phyloP scores from a whole-genome alignment of 768 basidiomycete species.

The Amyloporia xantha region DNA sequence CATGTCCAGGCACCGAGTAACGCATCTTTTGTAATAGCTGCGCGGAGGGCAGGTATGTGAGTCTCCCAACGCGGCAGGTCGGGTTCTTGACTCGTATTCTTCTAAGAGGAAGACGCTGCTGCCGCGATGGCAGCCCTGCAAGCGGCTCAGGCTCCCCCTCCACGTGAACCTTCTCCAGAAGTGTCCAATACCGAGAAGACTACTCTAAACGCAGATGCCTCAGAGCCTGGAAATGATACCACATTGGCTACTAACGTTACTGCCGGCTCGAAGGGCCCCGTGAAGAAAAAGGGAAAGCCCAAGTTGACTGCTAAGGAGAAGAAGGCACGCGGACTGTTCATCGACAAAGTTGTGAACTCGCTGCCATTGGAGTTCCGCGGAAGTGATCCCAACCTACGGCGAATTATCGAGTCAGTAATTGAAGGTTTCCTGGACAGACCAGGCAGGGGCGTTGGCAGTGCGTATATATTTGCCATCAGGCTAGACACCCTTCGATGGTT shows the following conservation, averaged over 20 bases:
- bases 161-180: slow-evolving; percentile 24
- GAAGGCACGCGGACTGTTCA: slow-evolving; percentile 66
- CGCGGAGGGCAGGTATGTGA: slow-evolving; percentile 50
- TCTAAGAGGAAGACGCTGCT: slow-evolving; percentile 56
- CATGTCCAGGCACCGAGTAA: slow-evolving; percentile 16
- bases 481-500: not conserved
- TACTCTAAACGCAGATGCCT: slow-evolving; percentile 27
- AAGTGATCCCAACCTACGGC: slow-evolving; percentile 74
- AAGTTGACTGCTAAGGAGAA: slow-evolving; percentile 76
- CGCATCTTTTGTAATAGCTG: slow-evolving; percentile 43
- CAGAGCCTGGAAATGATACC: slow-evolving; percentile 24
- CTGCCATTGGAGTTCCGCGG: slow-evolving; percentile 90
- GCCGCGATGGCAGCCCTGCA: slow-evolving; percentile 49
- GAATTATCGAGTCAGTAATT: slow-evolving; percentile 77
- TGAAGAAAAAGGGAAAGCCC: slow-evolving; percentile 54
- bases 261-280: slow-evolving; percentile 30
- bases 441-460: slow-evolving; percentile 56
- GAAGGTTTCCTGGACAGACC: slow-evolving; percentile 65
- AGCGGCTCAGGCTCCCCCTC: slow-evolving; percentile 23
- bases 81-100: too few species aligned
- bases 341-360: slow-evolving; percentile 67
- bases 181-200: slow-evolving; percentile 23
- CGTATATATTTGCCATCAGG: slow-evolving; percentile 14
- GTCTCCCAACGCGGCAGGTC: too few species aligned
- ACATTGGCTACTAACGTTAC: slow-evolving; percentile 30